phyloP scores from a whole-genome alignment of 23 red algal species.

The Gracilaria gracilis region DNA sequence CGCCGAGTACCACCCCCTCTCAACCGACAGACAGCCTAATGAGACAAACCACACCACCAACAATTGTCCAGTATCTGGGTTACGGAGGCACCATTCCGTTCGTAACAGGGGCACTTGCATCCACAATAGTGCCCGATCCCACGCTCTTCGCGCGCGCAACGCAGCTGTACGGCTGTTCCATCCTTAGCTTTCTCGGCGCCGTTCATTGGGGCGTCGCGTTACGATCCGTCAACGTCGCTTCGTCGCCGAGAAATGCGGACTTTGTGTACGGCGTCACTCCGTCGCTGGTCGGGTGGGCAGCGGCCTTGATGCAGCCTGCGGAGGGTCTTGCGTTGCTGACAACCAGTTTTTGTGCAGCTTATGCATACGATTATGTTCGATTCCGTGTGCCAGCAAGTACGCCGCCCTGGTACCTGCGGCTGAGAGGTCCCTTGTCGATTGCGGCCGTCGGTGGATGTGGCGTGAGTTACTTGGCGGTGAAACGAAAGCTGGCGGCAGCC shows the following conservation, averaged over 20 bases:
- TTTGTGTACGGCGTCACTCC: conserved; percentile 56
- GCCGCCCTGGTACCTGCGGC: conserved; percentile 41
- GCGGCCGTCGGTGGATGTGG: conserved; percentile 54
- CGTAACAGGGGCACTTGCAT: conserved; percentile 27
- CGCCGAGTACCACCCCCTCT: neutral
- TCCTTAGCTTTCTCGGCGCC: conserved; percentile 72
- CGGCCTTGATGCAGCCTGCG: conserved; percentile 12
- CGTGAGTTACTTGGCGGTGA: conserved; percentile 32
- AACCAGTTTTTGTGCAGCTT: conserved; percentile 29
- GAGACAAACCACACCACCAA: neutral
- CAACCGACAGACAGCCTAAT: neutral
- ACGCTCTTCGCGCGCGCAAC: conserved; percentile 16
- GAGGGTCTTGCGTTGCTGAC: conserved; percentile 49
- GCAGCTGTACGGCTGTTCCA: conserved; percentile 64
- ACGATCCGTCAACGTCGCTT: neutral
- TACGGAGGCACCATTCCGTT: conserved; percentile 62
- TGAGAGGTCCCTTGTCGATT: conserved; percentile 52
- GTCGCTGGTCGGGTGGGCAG: conserved; percentile 37
- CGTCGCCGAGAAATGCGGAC: conserved; percentile 23
- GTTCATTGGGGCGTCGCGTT: conserved; percentile 82
- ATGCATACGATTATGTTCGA: conserved; percentile 43
- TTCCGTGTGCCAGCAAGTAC: conserved; percentile 1
- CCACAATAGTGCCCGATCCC: conserved; percentile 10
- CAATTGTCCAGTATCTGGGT: conserved; percentile 54
- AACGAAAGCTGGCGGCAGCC: neutral